Conservation (phyloP, 2,329 filamentous ascomycete genomes). For the Aspergillus aculeatus region DNA sequence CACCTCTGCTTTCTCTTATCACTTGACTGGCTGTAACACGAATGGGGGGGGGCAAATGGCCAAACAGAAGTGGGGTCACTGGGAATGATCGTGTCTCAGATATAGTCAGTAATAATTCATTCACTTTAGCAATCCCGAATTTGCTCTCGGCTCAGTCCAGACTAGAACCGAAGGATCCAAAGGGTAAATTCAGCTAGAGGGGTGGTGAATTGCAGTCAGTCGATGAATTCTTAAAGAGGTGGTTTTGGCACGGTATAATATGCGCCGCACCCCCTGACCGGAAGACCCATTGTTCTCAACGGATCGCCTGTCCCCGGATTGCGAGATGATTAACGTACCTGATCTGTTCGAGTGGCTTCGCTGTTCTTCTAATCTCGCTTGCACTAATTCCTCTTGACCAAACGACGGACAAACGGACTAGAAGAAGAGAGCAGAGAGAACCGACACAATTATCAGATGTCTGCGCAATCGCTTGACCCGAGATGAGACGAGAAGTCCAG, state of each 20-base stretch:
- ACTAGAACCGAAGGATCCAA: not conserved
- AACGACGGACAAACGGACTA: not conserved
- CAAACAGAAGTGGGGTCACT: slow-evolving; percentile 20
- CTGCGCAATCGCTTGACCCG: not conserved
- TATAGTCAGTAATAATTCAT: slow-evolving; percentile 16
- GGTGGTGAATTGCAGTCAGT: not conserved
- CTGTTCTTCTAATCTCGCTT: slow-evolving; percentile 1
- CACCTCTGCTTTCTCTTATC: slow-evolving; percentile 22
- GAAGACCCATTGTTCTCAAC: not conserved
- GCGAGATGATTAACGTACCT: slow-evolving; percentile 2
- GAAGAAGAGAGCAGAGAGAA: not conserved
- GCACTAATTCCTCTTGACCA: not conserved
- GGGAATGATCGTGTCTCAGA: slow-evolving; percentile 23
- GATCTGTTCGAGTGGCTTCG: not conserved
- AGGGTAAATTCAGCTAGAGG: not conserved
- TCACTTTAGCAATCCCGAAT: slow-evolving; percentile 8
- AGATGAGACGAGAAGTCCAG: slow-evolving; percentile 7
- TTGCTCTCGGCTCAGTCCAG: slow-evolving; percentile 7
- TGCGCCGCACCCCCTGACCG: not conserved
- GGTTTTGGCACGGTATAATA: not conserved
- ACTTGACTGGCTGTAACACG: slow-evolving; percentile 19
- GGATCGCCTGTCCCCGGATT: not conserved
- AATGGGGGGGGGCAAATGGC: slow-evolving; percentile 15
- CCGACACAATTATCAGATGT: not conserved
- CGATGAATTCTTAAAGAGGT: not conserved